A percentile compares a stretch with the other conserved stretches of the same genome.
Conservation (phyloP, 2,329 filamentous ascomycete genomes). For the Fusarium buxicola region DNA sequence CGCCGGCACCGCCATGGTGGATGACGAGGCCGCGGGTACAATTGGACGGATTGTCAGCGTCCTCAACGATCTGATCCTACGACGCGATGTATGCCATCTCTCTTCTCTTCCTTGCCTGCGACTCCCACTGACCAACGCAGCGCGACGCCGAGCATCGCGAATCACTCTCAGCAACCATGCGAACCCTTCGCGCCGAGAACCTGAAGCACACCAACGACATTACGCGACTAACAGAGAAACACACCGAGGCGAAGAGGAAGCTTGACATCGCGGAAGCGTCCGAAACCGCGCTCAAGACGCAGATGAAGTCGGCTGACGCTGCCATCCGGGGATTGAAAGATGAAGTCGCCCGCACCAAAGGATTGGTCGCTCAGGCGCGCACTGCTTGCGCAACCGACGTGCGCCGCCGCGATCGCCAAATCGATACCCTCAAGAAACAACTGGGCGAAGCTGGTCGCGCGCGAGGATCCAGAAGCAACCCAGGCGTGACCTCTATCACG, state of each 20-base stretch:
- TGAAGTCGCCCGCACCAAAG: conserved; percentile 82
- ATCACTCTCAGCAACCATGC: conserved; percentile 81
- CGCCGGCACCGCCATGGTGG: conserved; percentile 73
- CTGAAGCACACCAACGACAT: conserved; percentile 78
- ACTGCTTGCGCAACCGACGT: conserved; percentile 91
- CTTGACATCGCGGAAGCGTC: conserved; percentile 73
- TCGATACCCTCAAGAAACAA: conserved; percentile 89
- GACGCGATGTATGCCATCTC: conserved; percentile 77
- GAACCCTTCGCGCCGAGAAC: conserved; percentile 79
- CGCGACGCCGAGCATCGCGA: conserved; percentile 92
- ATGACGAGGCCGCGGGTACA: conserved; percentile 67
- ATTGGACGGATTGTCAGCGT: conserved; percentile 92
- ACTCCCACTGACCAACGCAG: conserved; percentile 57
- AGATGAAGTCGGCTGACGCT: conserved; percentile 79
- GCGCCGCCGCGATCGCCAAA: conserved; percentile 87
- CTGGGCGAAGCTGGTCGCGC: conserved; percentile 77
- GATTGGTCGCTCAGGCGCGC: conserved; percentile 83
- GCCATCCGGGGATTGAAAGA: conserved; percentile 83
- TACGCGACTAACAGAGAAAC: conserved; percentile 66
- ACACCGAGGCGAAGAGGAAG: conserved; percentile 66
- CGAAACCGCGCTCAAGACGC: conserved; percentile 74
- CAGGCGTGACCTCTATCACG: conserved; percentile 67
- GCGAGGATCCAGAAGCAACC: conserved; percentile 66
- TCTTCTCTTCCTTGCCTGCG: not conserved
- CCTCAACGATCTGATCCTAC: conserved; percentile 90